Evolutionary conservation across 352 stramenopile genomes (phyloP), one percentile per base, ranked within the genome.

Genomic region (Pythium myriotylum): DNA sequence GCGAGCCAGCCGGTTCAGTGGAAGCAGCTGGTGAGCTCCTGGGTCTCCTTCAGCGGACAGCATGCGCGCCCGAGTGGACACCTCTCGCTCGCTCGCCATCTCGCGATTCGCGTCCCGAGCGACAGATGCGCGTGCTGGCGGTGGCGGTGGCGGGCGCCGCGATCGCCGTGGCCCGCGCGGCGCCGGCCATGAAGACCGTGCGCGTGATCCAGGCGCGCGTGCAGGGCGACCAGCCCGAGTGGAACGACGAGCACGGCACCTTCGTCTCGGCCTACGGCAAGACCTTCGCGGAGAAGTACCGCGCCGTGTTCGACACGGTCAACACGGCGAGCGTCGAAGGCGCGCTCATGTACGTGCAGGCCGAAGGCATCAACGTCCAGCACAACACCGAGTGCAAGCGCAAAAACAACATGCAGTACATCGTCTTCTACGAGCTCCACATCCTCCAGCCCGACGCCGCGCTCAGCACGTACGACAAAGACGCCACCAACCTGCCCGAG

Each of bases 291-390:
- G 58, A 76, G 33, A 53, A 67, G 27, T 90, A 83, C 60, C 65
- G 59, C 9, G 76, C 60, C 5, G 69, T 71, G 12, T 64, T 92
- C 2, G 86, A 94, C 58, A 84, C 79, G 6, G 78, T 91, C 50
- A 94, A 94, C 66, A 88, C 70, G 3, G 86, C 86, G 19, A 83
- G 59, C 4, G 80, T 94, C 3, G 85, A 94, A 56, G 85, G 85
- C 8, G 75, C 83, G 20, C 70, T 94, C 47, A 91, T 86, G 79
- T 94, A 88, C 56, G 81, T 92, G 0, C 83, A 92, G 66, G 80
- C 83, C 6, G 85, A 94, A 57, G 74, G 83, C 29, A 94, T 94
- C 58, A 74, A 89, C 65, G 62, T 73, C 14, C 13, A 43, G 9
- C 55, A 77, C 45, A 69, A 75, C 55, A 48, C 39, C 26, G 47